Evolutionary conservation across 83 land plant species (phyloP), one percentile per base, ranked within the genome.

Genomic region (Larix sibirica): DNA sequence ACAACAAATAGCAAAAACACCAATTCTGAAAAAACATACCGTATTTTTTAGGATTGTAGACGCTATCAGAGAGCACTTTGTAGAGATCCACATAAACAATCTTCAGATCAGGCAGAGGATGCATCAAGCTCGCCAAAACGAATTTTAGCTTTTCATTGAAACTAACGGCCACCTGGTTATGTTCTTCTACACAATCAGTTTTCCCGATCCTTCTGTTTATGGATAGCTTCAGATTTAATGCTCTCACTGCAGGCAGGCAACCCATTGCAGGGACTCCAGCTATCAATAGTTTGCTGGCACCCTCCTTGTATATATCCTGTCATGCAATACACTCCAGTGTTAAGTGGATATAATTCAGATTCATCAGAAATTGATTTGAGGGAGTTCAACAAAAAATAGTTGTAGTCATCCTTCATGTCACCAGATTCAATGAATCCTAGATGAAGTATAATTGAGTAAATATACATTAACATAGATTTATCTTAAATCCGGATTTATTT

Each of bases 121-220:
- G 69, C 31, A 65, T 65, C 28, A 28, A 23, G 12, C 14, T 24
- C 2, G 18, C 42, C 77, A 90, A 56, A 3, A 24, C 60, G 0
- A 67, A 17, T 33, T 67, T 61, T 0, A 87, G 42, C 75, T 85
- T 84, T 44, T 80, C 6, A 58, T 90, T 90, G 85, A 83, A 84
- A 60, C 80, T 36, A 65, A 65, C 2, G 69, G 69, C 69, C 28
- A 24, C 31, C 69, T 65, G 69, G 31, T 65, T 65, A 10, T 24
- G 36, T 65, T 23, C 69, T 10, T 65, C 69, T 28, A 24, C 31
- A 10, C 69, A 65, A 18, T 63, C 66, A 4, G 4, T 62, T 18
- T n/a, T n/a, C 9, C 23, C 0, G 26, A 20, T n/a, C 26, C 24
- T 64, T 24, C 2, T 64, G 21, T 8, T 23, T 1, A 23, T 64